These are phyloP conservation scores for Boletus rubroflammeus DNA, from an alignment of 768 basidiomycete species.

Conservation along the genomic window DNA sequence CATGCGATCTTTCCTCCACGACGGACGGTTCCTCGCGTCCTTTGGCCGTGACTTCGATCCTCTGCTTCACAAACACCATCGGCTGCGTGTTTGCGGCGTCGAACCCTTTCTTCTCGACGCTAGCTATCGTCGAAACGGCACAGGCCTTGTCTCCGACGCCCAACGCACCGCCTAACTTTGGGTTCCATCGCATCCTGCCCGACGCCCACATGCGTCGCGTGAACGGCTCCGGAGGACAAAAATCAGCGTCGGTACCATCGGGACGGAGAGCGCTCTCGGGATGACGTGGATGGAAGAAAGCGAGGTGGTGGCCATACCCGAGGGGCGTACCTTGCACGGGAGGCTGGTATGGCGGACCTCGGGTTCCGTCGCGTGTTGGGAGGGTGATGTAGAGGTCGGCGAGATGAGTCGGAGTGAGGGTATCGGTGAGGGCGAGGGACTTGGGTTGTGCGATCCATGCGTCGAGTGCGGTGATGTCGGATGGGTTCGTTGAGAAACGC, in stretches of 20 bases:
- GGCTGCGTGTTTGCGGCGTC: constrained; percentile 47
- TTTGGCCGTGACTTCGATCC: constrained; percentile 47
- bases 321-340: constrained; percentile 44
- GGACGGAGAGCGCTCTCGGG: constrained; percentile 52
- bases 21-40: constrained; percentile 46
- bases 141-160: constrained; percentile 50
- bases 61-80: constrained; percentile 74
- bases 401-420: constrained; percentile 52
- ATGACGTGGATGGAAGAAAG: constrained; percentile 67
- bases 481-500: constrained; percentile 12
- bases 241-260: constrained; percentile 73
- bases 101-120: constrained; percentile 63
- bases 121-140: constrained; percentile 46
- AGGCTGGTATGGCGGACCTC: constrained; percentile 35
- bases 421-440: constrained; percentile 44
- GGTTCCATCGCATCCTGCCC: constrained; percentile 63
- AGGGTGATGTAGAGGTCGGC: constrained; percentile 65
- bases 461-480: constrained; percentile 36
- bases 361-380: constrained; percentile 66
- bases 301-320: constrained; percentile 65
- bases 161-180: constrained; percentile 37
- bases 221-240: constrained; percentile 71
- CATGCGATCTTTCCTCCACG: constrained; percentile 64
- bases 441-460: constrained; percentile 52
- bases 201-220: constrained; percentile 81